Evolutionary conservation across 2,329 filamentous ascomycete species (phyloP).

Genomic region (Monilinia vaccinii-corymbosi): DNA sequence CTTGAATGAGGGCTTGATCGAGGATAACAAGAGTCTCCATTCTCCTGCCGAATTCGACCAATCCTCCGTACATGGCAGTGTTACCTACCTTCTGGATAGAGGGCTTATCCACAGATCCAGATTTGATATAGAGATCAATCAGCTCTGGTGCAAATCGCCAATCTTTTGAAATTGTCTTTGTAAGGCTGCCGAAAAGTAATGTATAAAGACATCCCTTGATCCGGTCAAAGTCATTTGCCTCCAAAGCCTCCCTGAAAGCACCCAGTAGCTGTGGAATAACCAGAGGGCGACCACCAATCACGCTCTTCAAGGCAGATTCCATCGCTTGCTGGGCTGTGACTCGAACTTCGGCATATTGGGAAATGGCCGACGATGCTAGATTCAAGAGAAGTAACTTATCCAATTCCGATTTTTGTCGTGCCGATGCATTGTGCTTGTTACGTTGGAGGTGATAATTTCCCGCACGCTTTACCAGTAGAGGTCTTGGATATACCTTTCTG

Average conservation of each 20-base stretch:
- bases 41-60: constrained; percentile 86
- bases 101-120: constrained; percentile 82
- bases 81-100: constrained; percentile 86
- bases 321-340: constrained; percentile 84
- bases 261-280: constrained; percentile 83
- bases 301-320: constrained; percentile 85
- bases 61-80: constrained; percentile 63
- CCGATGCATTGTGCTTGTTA: constrained; percentile 86
- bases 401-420: constrained; percentile 79
- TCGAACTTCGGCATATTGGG: constrained; percentile 91
- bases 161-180: constrained; percentile 80
- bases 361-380: constrained; percentile 81
- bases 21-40: constrained; percentile 80
- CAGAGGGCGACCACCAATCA: constrained; percentile 78
- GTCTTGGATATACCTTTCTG: constrained; percentile 84
- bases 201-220: constrained; percentile 96
- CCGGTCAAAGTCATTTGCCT: constrained; percentile 72
- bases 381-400: constrained; percentile 81
- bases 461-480: constrained; percentile 83
- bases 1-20: constrained; percentile 59
- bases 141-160: constrained; percentile 93
- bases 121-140: constrained; percentile 81
- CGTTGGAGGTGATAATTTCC: constrained; percentile 92
- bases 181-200: constrained; percentile 76
- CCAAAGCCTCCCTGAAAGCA: constrained; percentile 68